Conservation (phyloP, 1,284 basidiomycete genomes). For the Heliocybe sulcata region DNA sequence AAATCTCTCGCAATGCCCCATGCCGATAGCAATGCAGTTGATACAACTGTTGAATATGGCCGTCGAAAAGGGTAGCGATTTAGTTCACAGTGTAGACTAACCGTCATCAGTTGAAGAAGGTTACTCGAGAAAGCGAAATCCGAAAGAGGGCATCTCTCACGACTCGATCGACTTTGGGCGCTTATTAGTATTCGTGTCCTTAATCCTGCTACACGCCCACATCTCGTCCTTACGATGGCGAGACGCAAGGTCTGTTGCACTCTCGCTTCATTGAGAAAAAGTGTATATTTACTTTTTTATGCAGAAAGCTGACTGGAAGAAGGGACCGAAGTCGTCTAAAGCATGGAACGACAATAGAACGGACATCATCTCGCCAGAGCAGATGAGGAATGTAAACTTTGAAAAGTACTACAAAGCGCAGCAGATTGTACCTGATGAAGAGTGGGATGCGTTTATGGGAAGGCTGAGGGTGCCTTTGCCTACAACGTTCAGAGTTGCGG, state of each 20-base stretch:
- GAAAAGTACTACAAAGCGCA: conserved; percentile 75
- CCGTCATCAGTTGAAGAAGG: no score
- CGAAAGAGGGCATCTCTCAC: no score
- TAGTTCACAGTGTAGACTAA: no score
- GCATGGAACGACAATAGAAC: background rate
- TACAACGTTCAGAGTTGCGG: conserved; percentile 92
- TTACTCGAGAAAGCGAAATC: no score
- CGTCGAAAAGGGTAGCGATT: no score
- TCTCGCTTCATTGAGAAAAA: background rate
- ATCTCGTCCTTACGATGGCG: background rate
- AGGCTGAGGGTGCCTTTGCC: conserved; percentile 73
- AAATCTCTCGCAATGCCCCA: no score
- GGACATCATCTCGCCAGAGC: background rate
- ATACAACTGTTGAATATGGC: no score
- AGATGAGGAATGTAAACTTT: conserved; percentile 72
- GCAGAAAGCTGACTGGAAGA: background rate
- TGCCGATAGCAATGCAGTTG: no score
- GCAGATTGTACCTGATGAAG: conserved; percentile 59
- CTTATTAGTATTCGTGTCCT: no score
- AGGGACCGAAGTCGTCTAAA: background rate
- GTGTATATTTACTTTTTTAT: background rate
- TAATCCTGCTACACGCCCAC: no score
- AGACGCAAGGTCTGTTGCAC: background rate
- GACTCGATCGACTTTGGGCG: no score
- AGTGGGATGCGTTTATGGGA: conserved; percentile 78